Evolutionary conservation across 2,329 filamentous ascomycete genomes (phyloP), one percentile per base, ranked within the genome.

Genomic region (Truncatella angustata): DNA sequence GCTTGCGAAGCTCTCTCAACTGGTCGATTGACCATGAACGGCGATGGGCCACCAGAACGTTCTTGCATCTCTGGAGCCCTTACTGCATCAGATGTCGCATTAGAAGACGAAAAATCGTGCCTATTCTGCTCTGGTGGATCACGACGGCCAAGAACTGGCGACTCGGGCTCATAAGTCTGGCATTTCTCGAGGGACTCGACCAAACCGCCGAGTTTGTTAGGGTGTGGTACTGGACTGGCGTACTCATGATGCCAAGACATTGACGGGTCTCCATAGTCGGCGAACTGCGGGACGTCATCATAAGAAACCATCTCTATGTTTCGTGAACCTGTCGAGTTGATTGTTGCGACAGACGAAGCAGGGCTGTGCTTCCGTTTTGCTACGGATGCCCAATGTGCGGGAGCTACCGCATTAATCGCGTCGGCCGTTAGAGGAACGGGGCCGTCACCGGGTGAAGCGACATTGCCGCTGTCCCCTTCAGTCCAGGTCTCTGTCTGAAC

Each of bases 11-110:
- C 54, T 47, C 18, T 57, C 39, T 49, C 54, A 23, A 55, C 52
- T 53, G 10, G 58, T 53, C 11, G 56, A 60, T 18, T 57, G 14
- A 42, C 51, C 21, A 69, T 53, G 35, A 70, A 66, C 5, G 63
- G 59, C 4, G 57, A 56, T 11, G 57, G 40, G 7, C 60, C 58
- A 20, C 61, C 61, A 32, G 57, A 55, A 26, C 71, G 68, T 55
- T 77, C 73, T 56, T 74, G 70, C 74, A 77, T 77, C 58, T 77
- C 74, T 0, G 74, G 74, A n/a, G 55, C 61, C 47, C 64, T 68
- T 9, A 53, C n/a, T 12, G 44, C 18, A 12, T 49, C n/a, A n/a
- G n/a, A n/a, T n/a, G n/a, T n/a, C n/a, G n/a, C n/a, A n/a, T n/a
- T n/a, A n/a, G n/a, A n/a, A n/a, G n/a, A n/a, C n/a, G n/a, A n/a